Percentiles rank a stretch among this genome's conserved stretches.
These are phyloP conservation scores for Exophiala alcalophila DNA, from an alignment of 2,329 filamentous ascomycete species.

Conservation along the genomic window DNA sequence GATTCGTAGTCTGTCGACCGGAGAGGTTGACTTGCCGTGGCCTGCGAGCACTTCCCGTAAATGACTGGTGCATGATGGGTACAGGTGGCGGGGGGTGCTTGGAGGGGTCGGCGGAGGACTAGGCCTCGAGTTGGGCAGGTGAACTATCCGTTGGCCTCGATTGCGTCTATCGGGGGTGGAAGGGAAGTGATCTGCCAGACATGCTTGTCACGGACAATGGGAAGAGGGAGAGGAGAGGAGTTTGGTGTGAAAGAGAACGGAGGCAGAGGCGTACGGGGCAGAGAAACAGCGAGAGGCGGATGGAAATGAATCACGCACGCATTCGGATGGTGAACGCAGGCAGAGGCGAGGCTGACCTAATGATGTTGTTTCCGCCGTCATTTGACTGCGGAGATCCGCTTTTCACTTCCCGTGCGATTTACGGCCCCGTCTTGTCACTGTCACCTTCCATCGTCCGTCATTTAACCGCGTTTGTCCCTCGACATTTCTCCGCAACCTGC, in stretches of 20 bases:
- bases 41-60: slow-evolving; percentile 81
- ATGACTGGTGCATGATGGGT: slow-evolving; percentile 78
- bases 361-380: too few relatives aligned
- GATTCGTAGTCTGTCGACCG: slow-evolving; percentile 70
- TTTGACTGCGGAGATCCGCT: slow-evolving; percentile 4
- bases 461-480: too few relatives aligned
- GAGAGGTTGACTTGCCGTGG: slow-evolving; percentile 92
- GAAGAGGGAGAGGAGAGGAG: not conserved
- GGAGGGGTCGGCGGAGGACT: not conserved
- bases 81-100: not conserved
- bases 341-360: slow-evolving; percentile 13
- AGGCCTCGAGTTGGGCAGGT: not conserved
- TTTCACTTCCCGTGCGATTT: not conserved
- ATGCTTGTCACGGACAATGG: not conserved
- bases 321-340: not conserved
- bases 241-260: not conserved
- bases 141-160: too few relatives aligned
- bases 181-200: not conserved
- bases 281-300: slow-evolving; percentile 7
- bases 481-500: too few relatives aligned
- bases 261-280: not conserved
- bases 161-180: too few relatives aligned
- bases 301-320: slow-evolving; percentile 2
- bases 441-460: not conserved
- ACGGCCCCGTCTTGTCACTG: not conserved